Evolutionary conservation across 1,139 yeast genomes (phyloP), one percentile per base, ranked within the genome.

Genomic region (Saccharomyces pastorianus): DNA sequence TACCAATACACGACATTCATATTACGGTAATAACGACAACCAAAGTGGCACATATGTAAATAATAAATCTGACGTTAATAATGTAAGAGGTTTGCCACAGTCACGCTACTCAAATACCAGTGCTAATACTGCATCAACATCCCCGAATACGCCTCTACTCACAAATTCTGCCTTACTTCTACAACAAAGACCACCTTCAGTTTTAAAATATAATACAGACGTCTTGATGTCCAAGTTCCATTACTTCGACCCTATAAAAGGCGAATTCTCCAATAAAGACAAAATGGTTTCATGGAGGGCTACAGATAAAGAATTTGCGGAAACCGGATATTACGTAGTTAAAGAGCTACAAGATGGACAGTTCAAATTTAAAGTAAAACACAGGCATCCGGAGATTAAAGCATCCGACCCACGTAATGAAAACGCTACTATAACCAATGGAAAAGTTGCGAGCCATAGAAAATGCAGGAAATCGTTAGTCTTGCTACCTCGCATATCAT

Each of bases 301-400:
- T 11, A 20, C 28, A 20, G 64, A 58, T 53, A 26, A 49, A 11
- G 64, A 59, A 53, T 61, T 53, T 71, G 76, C 68, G 71, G 71
- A 63, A 70, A 71, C 80, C 59, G 93, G 87, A 57, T 90, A 88
- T 5, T 88, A 84, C 28, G 59, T 76, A 2, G 64, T 66, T 31
- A 73, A 71, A 56, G 75, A 73, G 42, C 67, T 71, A 58, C 67
- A 68, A 61, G 76, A 70, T 50, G 79, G 71, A 67, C 59, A 72
- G 69, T 56, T 74, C 73, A 51, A 77, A 73, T 51, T 73, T 64
- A 17, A 59, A 42, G 53, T 61, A 56, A 61, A 55, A 47, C 55
- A 57, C 38, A 59, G 65, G 54, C 53, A 51, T 46, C 65, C 63
- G n/a, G 56, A 53, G 8, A 59, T 61, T 26, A 41, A 47, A 23